Base-by-base conservation (phyloP, 345 rosid genomes). In the Murraya koenigii region DNA sequence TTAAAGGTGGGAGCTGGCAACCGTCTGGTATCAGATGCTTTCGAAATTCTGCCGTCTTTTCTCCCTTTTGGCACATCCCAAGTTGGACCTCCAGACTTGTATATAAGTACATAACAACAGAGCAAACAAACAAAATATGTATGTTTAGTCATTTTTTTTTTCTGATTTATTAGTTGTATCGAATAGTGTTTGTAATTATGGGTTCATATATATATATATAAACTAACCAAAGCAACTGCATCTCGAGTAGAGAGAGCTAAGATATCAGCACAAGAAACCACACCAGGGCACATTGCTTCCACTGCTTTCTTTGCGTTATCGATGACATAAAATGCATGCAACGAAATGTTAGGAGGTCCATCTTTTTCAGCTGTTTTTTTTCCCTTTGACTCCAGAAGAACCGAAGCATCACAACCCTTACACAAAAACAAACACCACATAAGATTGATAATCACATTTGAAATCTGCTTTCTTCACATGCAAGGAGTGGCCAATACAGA, bases 21-120 rank as follows among this genome's bases (percentile, higher is more conserved):
- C 79, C 87, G 98, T 80, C 90, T 85, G 58, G 98, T 93, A 11
- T 95, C 96, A 13, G 47, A 83, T 70, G 98, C 99, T 79, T 81
- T 89, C 15, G 99, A 90, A 66, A 90, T 85, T 80, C 94, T 90
- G 52, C 98, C 98, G 75, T 95, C 97, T 82, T 89, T 85, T 85
- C 99, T 86, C 28, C 99, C 97, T 81, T 93, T 93, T 0, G 93
- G 98, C 25, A 95, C 99, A 33, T 82, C 85, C 99, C 99, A 95
- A 65, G 75, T 79, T 0, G 98, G 98, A 23, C 97, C 98, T 63
- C 98, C 98, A 23, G 99, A 93, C 99, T 93, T 17, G 22, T 44
- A 19, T 19, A 5, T 19, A 17, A 82, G 6, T 23, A 33, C n/a
- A 23, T 6, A 33, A 28, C 41, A 33, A 3, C 44, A 67, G 25